A percentile compares a stretch with the other conserved stretches of the same genome.
Evolutionary conservation across 371 early-diverging fungal genomes (phyloP).

Genomic region (Mucor circinelloides): DNA sequence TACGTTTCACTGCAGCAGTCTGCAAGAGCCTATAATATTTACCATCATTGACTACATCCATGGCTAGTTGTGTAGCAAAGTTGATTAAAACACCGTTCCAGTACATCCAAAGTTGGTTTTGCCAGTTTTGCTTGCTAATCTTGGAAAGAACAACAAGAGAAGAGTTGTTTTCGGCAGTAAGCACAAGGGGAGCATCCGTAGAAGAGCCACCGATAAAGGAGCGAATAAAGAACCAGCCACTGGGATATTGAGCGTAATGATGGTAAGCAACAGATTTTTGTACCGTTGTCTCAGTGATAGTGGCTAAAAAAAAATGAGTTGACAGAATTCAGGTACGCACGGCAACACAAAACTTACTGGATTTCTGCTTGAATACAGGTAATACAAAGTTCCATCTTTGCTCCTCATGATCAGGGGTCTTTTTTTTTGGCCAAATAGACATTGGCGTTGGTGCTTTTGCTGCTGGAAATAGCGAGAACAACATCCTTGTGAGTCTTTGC

Average conservation of each 20-base stretch:
- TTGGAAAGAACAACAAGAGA: constrained; percentile 19
- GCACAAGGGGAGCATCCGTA: constrained; percentile 31
- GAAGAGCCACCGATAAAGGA: constrained; percentile 29
- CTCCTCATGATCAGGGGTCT: constrained; percentile 39
- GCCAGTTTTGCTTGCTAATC: constrained; percentile 37
- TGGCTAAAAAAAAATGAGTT: constrained; percentile 9
- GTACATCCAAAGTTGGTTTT: constrained; percentile 55
- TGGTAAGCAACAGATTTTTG: constrained; percentile 34
- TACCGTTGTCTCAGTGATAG: constrained; percentile 26
- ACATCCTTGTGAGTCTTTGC: constrained; percentile 25
- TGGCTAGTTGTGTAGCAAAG: constrained; percentile 50
- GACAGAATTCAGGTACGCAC: not conserved
- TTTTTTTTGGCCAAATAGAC: constrained; percentile 27
- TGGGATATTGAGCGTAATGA: constrained; percentile 45
- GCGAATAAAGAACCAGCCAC: constrained; percentile 49
- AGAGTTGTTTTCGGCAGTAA: constrained; percentile 31
- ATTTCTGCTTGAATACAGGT: constrained; percentile 47
- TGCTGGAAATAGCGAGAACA: constrained; percentile 31
- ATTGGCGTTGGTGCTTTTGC: not conserved
- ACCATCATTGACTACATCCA: constrained; percentile 33
- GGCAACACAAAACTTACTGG: constrained; percentile 18
- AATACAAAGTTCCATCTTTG: constrained; percentile 55
- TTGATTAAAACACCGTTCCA: constrained; percentile 55
- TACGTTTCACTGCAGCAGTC: constrained; percentile 7
- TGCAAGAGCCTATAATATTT: constrained; percentile 7